Percentiles rank a stretch among this genome's conserved stretches.
Conservation (phyloP, 2,329 filamentous ascomycete genomes). For the Fusarium goolgardi region DNA sequence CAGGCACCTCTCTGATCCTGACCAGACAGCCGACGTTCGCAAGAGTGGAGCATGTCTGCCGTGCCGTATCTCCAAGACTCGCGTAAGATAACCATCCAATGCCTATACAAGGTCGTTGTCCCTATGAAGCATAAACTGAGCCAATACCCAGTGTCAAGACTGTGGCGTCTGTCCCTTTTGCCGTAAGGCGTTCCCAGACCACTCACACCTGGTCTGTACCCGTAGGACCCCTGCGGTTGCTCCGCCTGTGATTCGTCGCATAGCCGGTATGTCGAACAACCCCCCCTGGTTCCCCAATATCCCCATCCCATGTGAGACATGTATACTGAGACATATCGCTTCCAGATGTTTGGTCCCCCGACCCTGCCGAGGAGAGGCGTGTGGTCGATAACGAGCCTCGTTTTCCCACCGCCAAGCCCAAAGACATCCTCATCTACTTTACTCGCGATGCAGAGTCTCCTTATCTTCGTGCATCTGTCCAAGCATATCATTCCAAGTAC, state of each 20-base stretch:
- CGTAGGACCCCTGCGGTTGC: slow-evolving; percentile 53
- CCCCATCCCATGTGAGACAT: slow-evolving; percentile 41
- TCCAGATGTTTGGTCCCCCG: slow-evolving; percentile 54
- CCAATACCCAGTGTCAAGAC: slow-evolving; percentile 52
- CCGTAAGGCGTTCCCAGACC: slow-evolving; percentile 56
- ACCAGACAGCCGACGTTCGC: slow-evolving; percentile 62
- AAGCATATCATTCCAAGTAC: slow-evolving; percentile 52
- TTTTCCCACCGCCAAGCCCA: slow-evolving; percentile 53
- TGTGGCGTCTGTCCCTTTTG: slow-evolving; percentile 57
- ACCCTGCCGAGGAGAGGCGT: slow-evolving; percentile 51
- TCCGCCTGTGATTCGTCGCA: slow-evolving; percentile 54
- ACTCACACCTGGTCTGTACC: slow-evolving; percentile 56
- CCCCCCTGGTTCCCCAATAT: slow-evolving; percentile 22
- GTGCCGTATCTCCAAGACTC: slow-evolving; percentile 61
- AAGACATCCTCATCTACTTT: slow-evolving; percentile 54
- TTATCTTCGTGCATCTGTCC: slow-evolving; percentile 54
- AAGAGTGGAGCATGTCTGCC: slow-evolving; percentile 61
- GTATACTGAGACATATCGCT: slow-evolving; percentile 43
- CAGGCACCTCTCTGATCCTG: slow-evolving; percentile 54
- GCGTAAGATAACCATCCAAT: slow-evolving; percentile 54
- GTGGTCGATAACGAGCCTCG: slow-evolving; percentile 51
- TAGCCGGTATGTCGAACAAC: slow-evolving; percentile 52
- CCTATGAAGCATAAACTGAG: slow-evolving; percentile 46
- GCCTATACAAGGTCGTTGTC: slow-evolving; percentile 26
- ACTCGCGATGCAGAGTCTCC: slow-evolving; percentile 53